These are phyloP conservation scores for Diaporthe helianthi DNA, from an alignment of 2,329 filamentous ascomycete species.

Conservation along the genomic window DNA sequence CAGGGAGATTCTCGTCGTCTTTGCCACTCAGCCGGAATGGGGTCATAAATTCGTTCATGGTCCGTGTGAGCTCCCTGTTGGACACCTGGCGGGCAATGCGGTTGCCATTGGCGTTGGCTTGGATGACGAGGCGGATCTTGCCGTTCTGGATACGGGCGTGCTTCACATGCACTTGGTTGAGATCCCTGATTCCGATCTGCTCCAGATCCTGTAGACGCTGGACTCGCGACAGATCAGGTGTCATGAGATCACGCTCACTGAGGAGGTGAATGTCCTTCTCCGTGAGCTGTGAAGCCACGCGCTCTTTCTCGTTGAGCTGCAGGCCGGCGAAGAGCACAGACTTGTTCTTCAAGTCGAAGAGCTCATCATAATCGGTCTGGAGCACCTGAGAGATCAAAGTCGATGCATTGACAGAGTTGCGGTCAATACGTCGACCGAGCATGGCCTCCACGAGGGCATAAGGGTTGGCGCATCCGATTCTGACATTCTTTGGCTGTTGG, in stretches of 20 bases:
- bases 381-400: constrained; percentile 50
- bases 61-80: constrained; percentile 49
- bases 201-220: constrained; percentile 48
- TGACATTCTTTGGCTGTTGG: constrained; percentile 47
- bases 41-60: constrained; percentile 49
- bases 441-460: constrained; percentile 53
- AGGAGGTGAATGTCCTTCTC: constrained; percentile 51
- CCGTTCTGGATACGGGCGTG: constrained; percentile 51
- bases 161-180: constrained; percentile 47
- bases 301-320: constrained; percentile 48
- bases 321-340: constrained; percentile 53
- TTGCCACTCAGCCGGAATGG: constrained; percentile 43
- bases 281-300: constrained; percentile 46
- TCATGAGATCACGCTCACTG: constrained; percentile 50
- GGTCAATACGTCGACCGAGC: constrained; percentile 50
- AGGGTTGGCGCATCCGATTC: constrained; percentile 51
- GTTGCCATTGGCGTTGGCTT: constrained; percentile 45
- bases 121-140: constrained; percentile 51
- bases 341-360: constrained; percentile 53
- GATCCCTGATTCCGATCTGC: constrained; percentile 49
- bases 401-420: constrained; percentile 40
- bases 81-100: constrained; percentile 41
- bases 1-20: constrained; percentile 28
- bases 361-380: constrained; percentile 55
- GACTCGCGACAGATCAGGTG: constrained; percentile 51